These are phyloP conservation scores for Parmelia sp. DNA, from an alignment of 495 filamentous ascomycete genomes.

Conservation along the genomic window DNA sequence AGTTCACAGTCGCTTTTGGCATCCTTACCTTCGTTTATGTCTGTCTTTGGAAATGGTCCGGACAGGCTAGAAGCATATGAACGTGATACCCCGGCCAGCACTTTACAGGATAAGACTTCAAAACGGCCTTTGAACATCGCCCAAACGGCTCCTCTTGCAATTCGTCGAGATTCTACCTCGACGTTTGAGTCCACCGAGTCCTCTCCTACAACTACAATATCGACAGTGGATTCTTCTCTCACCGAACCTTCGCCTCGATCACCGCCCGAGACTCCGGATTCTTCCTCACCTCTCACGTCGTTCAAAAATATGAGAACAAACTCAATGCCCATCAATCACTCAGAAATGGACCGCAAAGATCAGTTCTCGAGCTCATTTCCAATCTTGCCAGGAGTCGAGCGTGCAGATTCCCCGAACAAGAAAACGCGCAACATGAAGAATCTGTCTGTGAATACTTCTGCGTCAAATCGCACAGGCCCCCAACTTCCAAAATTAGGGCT, in stretches of 20 bases:
- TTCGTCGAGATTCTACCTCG: conserved; percentile 46
- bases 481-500: conserved; percentile 43
- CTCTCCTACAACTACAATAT: conserved; percentile 92
- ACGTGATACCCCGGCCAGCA: conserved; percentile 10
- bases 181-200: conserved; percentile 86
- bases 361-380: conserved; percentile 41
- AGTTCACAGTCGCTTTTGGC: conserved; percentile 28
- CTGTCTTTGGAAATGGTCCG: conserved; percentile 27
- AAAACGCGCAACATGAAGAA: conserved; percentile 89
- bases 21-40: conserved; percentile 31
- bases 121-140: conserved; percentile 17
- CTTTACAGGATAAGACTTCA: conserved; percentile 12
- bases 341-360: conserved; percentile 26
- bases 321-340: conserved; percentile 10
- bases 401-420: conserved; percentile 55
- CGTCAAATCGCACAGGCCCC: conserved; percentile 36
- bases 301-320: conserved; percentile 33
- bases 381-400: conserved; percentile 36
- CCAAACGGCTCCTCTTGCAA: conserved; percentile 36
- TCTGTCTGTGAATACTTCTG: conserved; percentile 77
- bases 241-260: conserved; percentile 91
- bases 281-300: conserved; percentile 51
- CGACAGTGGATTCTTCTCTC: conserved; percentile 80
- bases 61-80: conserved; percentile 18
- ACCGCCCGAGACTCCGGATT: conserved; percentile 78